A percentile compares a stretch with the other conserved stretches of the same genome.
Evolutionary conservation across 306 rosid genomes (phyloP).

Genomic region (Casuarina equisetifolia): DNA sequence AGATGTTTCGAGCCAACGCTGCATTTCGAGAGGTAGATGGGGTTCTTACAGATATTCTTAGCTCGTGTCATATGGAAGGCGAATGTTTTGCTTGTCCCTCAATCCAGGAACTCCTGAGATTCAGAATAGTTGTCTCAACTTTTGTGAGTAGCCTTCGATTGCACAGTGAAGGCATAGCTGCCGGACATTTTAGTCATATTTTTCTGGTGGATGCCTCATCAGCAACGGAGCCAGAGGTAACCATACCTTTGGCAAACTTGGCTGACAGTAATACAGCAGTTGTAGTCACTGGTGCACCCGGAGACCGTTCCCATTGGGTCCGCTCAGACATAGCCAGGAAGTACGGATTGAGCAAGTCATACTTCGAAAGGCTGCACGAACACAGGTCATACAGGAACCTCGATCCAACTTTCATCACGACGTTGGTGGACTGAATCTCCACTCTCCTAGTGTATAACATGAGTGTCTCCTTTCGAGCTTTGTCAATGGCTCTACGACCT

Average conservation of each 20-base stretch:
- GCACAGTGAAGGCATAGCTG: not conserved
- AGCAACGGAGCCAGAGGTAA: constrained; percentile 35
- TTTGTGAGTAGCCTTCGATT: constrained; percentile 30
- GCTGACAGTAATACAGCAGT: constrained; percentile 26
- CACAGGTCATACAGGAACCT: constrained; percentile 2
- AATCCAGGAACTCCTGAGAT: constrained; percentile 7
- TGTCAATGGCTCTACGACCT: no score
- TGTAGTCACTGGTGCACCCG: constrained; percentile 26
- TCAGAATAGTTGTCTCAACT: constrained; percentile 40
- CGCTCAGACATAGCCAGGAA: constrained; percentile 28
- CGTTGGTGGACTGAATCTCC: not conserved
- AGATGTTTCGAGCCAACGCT: constrained; percentile 9
- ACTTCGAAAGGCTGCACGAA: constrained; percentile 11
- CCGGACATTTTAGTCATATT: constrained; percentile 34
- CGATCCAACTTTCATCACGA: constrained; percentile 1
- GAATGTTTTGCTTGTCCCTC: constrained; percentile 38
- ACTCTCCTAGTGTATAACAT: not conserved
- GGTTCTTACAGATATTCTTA: constrained; percentile 36
- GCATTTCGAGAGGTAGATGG: constrained; percentile 25
- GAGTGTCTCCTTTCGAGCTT: not conserved
- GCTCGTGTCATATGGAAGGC: constrained; percentile 23
- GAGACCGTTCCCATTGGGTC: constrained; percentile 14
- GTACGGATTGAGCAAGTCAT: constrained; percentile 29
- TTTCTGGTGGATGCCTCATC: constrained; percentile 43
- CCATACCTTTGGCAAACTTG: constrained; percentile 34